Evolutionary conservation across 139 green algal species (phyloP).

Genomic region (Picochlorum sp.): DNA sequence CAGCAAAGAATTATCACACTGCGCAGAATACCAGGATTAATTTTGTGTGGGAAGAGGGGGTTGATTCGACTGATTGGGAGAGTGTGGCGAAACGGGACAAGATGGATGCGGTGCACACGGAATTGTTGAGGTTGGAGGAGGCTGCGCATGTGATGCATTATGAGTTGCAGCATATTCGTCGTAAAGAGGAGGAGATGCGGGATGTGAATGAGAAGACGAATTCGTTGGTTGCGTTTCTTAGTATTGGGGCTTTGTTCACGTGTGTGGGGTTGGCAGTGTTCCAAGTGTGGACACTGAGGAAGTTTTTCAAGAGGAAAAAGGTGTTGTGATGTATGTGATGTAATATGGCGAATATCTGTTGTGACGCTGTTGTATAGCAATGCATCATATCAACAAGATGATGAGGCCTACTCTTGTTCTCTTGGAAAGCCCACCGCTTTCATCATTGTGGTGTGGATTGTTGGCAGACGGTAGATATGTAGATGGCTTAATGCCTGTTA

Average conservation of each 20-base stretch:
- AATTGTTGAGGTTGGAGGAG: slow-evolving; percentile 61
- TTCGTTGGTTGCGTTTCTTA: slow-evolving; percentile 69
- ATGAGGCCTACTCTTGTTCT: background rate
- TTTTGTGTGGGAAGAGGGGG: slow-evolving; percentile 81
- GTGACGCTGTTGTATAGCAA: background rate
- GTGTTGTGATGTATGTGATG: slow-evolving; percentile 5
- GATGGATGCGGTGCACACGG: slow-evolving; percentile 69
- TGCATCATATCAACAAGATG: background rate
- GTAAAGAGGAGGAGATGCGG: slow-evolving; percentile 77
- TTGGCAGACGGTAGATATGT: no score
- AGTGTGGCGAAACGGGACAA: slow-evolving; percentile 91
- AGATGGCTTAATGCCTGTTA: no score
- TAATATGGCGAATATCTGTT: background rate
- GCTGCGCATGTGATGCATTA: slow-evolving; percentile 64
- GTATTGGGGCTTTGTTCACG: slow-evolving; percentile 63
- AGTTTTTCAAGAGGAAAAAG: slow-evolving; percentile 14
- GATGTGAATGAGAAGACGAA: slow-evolving; percentile 91
- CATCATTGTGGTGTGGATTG: no score
- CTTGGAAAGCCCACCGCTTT: no score
- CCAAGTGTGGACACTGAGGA: slow-evolving; percentile 76
- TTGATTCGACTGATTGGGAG: slow-evolving; percentile 77
- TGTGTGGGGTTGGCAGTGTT: slow-evolving; percentile 56
- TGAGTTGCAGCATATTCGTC: slow-evolving; percentile 68
- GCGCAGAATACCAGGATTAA: slow-evolving; percentile 51
- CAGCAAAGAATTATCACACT: slow-evolving; percentile 43